Evolutionary conservation across 2,329 filamentous ascomycete genomes (phyloP), one percentile per base, ranked within the genome.

Genomic region (Penicillium sp.): DNA sequence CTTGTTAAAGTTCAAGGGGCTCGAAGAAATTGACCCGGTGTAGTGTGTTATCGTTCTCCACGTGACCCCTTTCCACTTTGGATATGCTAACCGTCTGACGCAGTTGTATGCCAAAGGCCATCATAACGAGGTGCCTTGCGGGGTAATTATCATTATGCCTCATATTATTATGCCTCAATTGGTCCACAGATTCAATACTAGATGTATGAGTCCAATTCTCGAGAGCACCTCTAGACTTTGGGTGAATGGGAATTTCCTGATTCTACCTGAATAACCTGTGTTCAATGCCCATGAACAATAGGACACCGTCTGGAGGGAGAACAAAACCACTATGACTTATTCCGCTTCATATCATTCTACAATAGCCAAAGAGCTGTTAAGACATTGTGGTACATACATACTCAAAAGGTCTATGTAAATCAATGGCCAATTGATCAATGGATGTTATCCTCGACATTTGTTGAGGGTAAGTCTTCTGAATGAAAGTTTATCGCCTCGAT

Each of bases 11-110:
- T 88, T 87, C 63, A 82, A 87, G 6, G 89, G 84, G 1, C 72
- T 96, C 36, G 80, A 86, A 61, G 83, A 86, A 52, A 86, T 99
- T 44, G 88, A 99, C 68, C 88, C 93, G 28, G 82, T 89, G 37
- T 99, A 97, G 84, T 88, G 75, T 75, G 78, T 71, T 31, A 31
- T 25, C 22, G 5, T 7, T 8, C 4, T n/a, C 2, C 28, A 12
- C 34, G 28, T 41, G n/a, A 30, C 22, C 22, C 22, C 22, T n/a
- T 14, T 19, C 36, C 7, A n/a, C 13, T 35, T 4, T 44, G 7
- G 1, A 13, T 13, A 16, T 36, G 39, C 58, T 66, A 57, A 65
- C 51, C 18, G 4, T 29, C 1, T 12, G 29, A 31, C 18, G 29
- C 7, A 80, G 78, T 64, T 90, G 87, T 68, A 83, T 90, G 80